Evolutionary conservation across 2,329 filamentous ascomycete species (phyloP), one percentile per base, ranked within the genome.

Genomic region (Diplodia seriata): DNA sequence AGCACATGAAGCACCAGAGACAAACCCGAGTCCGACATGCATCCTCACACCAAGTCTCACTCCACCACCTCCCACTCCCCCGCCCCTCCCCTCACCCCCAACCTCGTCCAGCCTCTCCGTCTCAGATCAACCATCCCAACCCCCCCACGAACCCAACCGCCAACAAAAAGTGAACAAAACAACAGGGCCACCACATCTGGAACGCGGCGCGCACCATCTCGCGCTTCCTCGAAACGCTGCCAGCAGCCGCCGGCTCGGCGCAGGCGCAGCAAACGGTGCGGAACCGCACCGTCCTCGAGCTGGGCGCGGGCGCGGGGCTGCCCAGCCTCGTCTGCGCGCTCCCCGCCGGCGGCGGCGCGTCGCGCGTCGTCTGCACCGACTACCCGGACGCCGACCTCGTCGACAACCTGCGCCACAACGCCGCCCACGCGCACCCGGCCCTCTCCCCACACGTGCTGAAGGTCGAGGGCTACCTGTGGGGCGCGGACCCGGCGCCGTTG

Each of bases 381-480:
- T 97, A 93, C 76, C 92, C 93, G 0, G 94, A 97, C 77, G 83
- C 85, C 50, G 92, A 96, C 26, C 84, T 98, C n/a, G 85, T 98
- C 29, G 84, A 86, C 23, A 96, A 92, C 74, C 88, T 97, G 79
- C 85, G 86, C 72, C 86, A 87, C 77, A 97, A 97, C 77, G 89
- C 96, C n/a, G 36, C 31, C 14, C 4, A 66, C 18, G 63, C 56
- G 2, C 23, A 31, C 23, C 4, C 36, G 4, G 20, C 15, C 26
- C 3, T 49, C 23, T 76, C 81, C 50, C 71, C 76, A 63, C 26
- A 75, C 72, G 20, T 36, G 11, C 18, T 33, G 11, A 18, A 8
- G 14, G 57, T 61, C 15, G 83, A 89, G 73, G 94, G 94, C 3
- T 95, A 92, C 76, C 87, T 94, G 70, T 98, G 94, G 94, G 94